Conservation (phyloP, 768 basidiomycete species). For the Suillus decipiens region DNA sequence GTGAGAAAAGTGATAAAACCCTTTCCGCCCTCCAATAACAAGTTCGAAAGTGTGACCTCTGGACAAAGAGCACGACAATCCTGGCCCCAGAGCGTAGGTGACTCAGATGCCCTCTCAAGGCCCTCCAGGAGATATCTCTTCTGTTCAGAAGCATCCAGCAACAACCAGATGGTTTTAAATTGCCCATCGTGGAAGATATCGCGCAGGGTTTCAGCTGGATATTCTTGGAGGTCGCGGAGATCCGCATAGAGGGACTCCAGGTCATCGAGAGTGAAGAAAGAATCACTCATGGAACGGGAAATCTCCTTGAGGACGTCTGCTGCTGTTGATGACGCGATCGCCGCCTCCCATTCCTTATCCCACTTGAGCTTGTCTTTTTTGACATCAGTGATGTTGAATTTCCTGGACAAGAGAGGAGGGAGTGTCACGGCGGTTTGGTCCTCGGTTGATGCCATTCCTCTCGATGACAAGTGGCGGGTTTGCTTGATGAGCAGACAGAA, state of each 20-base stretch:
- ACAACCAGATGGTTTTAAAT: conserved; percentile 19
- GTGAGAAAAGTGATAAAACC: conserved; percentile 8
- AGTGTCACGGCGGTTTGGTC: neutral
- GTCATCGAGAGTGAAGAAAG: neutral
- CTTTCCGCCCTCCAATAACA: conserved; percentile 14
- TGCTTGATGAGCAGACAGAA: neutral
- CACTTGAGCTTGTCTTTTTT: conserved; percentile 17
- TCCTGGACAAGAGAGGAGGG: neutral
- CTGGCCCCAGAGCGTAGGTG: conserved; percentile 3
- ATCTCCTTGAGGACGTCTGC: conserved; percentile 16
- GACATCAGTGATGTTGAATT: conserved; percentile 10
- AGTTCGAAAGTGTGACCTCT: conserved; percentile 16
- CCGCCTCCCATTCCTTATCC: conserved; percentile 26
- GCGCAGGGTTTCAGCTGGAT: neutral
- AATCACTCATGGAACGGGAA: neutral
- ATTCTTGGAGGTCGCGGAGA: neutral
- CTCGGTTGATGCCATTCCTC: neutral
- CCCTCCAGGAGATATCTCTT: conserved; percentile 19
- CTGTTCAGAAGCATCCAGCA: conserved; percentile 18
- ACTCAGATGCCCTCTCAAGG: conserved; percentile 13
- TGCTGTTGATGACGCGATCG: conserved; percentile 11
- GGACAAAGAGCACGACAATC: conserved; percentile 21
- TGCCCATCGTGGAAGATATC: neutral
- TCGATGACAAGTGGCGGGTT: neutral
- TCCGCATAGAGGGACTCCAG: neutral